These are phyloP conservation scores for Meyerozyma carpophila DNA, from an alignment of 1,139 yeast species.

Conservation along the genomic window DNA sequence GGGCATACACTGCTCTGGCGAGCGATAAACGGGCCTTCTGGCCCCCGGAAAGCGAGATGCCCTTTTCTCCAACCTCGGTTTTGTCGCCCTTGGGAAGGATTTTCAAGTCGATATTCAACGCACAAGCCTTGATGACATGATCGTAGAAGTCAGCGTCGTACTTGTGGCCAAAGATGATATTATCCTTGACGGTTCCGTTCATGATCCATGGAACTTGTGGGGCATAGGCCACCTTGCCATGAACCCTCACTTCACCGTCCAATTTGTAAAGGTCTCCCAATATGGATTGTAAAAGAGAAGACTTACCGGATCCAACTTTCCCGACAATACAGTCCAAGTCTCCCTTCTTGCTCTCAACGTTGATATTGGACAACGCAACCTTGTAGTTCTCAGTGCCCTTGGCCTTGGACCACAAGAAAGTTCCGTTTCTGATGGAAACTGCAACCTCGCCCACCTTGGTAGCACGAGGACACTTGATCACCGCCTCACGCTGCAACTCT, in stretches of 20 bases:
- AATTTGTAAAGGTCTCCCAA: constrained; percentile 82
- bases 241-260: constrained; percentile 66
- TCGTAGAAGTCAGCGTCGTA: constrained; percentile 78
- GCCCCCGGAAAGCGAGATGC: constrained; percentile 93
- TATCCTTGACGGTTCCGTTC: constrained; percentile 89
- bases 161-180: constrained; percentile 83
- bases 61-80: constrained; percentile 95
- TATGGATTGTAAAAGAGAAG: constrained; percentile 77
- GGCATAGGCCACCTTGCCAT: constrained; percentile 84
- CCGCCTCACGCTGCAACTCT: constrained; percentile 80
- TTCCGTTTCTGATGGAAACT: constrained; percentile 65
- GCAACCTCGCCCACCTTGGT: constrained; percentile 59
- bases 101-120: constrained; percentile 66
- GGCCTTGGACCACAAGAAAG: constrained; percentile 83
- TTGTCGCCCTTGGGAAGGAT: constrained; percentile 83
- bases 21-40: constrained; percentile 91
- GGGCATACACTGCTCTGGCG: constrained; percentile 92
- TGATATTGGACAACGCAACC: constrained; percentile 69
- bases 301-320: constrained; percentile 88
- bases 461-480: constrained; percentile 51
- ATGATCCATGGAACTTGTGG: constrained; percentile 93
- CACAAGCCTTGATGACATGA: constrained; percentile 82
- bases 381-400: constrained; percentile 58
- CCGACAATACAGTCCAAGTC: constrained; percentile 87
- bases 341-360: constrained; percentile 70